A percentile compares a stretch with the other conserved stretches of the same genome.
These are phyloP conservation scores for Solanum aculeatissimum DNA, from an alignment of 305 asterid genomes.

Conservation along the genomic window DNA sequence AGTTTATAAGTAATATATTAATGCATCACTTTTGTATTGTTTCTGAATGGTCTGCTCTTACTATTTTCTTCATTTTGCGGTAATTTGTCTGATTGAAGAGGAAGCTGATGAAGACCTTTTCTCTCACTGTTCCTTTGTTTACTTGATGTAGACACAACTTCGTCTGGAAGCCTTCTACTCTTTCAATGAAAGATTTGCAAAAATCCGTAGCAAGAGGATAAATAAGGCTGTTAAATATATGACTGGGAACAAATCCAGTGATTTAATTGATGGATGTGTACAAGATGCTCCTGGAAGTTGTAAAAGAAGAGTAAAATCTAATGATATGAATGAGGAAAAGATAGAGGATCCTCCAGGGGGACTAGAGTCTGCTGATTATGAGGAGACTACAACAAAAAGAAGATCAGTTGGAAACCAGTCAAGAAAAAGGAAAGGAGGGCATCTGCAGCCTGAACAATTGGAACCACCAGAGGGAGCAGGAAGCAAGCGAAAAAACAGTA, in stretches of 20 bases:
- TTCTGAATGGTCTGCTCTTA: background rate
- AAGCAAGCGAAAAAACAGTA: conserved; percentile 5
- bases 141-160: conserved; percentile 67
- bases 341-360: conserved; percentile 16
- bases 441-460: conserved; percentile 4
- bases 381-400: conserved; percentile 7
- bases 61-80: background rate
- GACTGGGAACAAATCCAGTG: conserved; percentile 42
- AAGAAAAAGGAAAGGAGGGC: conserved; percentile 26
- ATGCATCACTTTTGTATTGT: background rate
- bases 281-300: conserved; percentile 25
- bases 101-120: conserved; percentile 3
- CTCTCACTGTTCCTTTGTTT: conserved; percentile 1
- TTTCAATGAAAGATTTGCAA: conserved; percentile 92
- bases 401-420: conserved; percentile 22
- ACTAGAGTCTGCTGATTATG: conserved; percentile 13
- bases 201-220: conserved; percentile 88
- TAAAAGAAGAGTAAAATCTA: conserved; percentile 36
- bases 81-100: background rate
- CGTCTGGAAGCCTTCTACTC: conserved; percentile 95
- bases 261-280: conserved; percentile 27
- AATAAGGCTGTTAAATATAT: conserved; percentile 82
- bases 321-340: conserved; percentile 16
- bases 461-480: conserved; percentile 13
- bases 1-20: background rate